Base-by-base conservation (phyloP, 202 grass and related monocot species). In the Zizania palustris region DNA sequence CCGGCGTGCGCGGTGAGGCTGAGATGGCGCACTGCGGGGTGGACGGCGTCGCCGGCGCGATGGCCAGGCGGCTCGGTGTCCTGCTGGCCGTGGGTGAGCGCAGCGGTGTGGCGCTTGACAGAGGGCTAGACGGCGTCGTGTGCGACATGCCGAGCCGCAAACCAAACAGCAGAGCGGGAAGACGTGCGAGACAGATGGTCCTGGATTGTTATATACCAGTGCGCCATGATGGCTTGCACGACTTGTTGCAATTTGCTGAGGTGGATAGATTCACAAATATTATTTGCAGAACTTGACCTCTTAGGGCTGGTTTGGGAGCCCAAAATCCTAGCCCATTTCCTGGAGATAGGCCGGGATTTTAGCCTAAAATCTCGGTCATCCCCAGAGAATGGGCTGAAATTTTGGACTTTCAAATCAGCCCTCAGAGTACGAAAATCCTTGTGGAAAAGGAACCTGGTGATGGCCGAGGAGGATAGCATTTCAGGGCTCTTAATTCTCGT, bases 21-120 rank as follows among this genome's bases (percentile, higher is more conserved):
- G 77, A 67, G 54, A 81, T 85, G 28, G 44, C 82, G 76, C 81
- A 84, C 76, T 88, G 81, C 6, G 78, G 87, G 9, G 87, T 85
- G 46, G 67, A 72, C 13, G 82, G 67, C 11, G 73, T 67, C 2
- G 73, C 67, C 14, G 87, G 82, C 2, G 77, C 56, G 8, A 85
- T 53, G 63, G 74, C 82, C 1, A 82, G 82, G 6, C 74, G 79
- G 33, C 53, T 78, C 13, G 87, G 75, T 0, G 75, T 79, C 57
- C 74, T 55, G 0, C 28, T 44, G 12, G 56, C 46, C 11, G 70
- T 63, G 0, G 83, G 78, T 1, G 82, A 85, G 56, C 77, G 73
- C 33, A 73, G 74, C 28, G 73, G 74, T 69, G 62, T 82, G 14
- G 68, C 69, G 54, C 76, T 65, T 12, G 65, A 39, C 37, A 84